phyloP scores from a whole-genome alignment of 208 protist genomes.

The Willaertia magna region DNA sequence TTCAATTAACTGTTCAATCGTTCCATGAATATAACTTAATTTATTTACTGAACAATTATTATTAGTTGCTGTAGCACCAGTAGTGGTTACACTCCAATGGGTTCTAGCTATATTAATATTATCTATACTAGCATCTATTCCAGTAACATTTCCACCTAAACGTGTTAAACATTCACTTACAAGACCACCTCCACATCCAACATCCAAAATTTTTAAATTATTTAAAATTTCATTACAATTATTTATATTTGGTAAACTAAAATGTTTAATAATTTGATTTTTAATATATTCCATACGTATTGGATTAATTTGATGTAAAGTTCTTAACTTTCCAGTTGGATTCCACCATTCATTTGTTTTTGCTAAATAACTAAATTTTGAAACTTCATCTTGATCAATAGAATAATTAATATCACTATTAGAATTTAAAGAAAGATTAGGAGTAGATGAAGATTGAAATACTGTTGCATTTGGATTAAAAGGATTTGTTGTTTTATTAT shows the following conservation, averaged over 20 bases:
- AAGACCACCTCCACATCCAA: constrained; percentile 77
- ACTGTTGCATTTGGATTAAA: too few species aligned
- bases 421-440: too few species aligned
- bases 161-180: constrained; percentile 64
- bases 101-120: constrained; percentile 55
- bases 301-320: constrained; percentile 75
- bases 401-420: too few species aligned
- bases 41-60: constrained; percentile 20
- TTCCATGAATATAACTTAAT: constrained; percentile 4
- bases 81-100: too few species aligned
- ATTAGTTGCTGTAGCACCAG: too few species aligned
- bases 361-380: neutral
- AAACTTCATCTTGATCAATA: neutral
- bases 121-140: constrained; percentile 66
- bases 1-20: neutral
- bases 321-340: constrained; percentile 56
- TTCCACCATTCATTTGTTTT: constrained; percentile 58
- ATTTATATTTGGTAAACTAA: neutral
- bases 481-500: too few species aligned
- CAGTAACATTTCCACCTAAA: constrained; percentile 62
- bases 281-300: constrained; percentile 62
- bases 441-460: too few species aligned
- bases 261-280: constrained; percentile 12
- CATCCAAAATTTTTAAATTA: constrained; percentile 56
- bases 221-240: constrained; percentile 21